These are phyloP conservation scores for Rhizopogon vesiculosus DNA, from an alignment of 768 basidiomycete species.

Conservation along the genomic window DNA sequence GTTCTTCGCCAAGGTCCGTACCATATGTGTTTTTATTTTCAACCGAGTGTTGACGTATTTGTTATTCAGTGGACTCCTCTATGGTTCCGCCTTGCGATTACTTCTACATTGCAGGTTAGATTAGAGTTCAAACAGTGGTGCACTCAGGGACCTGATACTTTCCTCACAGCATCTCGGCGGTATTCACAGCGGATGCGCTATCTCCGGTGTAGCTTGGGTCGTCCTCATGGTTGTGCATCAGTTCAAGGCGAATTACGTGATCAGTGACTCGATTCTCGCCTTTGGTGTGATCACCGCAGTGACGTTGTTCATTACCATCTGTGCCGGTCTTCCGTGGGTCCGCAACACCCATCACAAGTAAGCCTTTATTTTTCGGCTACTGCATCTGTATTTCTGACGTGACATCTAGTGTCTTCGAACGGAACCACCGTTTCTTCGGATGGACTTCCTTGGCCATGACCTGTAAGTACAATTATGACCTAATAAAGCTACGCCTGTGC, in stretches of 20 bases:
- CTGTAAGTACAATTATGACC: constrained; percentile 24
- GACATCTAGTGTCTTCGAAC: constrained; percentile 61
- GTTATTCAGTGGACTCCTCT: constrained; percentile 62
- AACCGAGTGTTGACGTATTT: background rate
- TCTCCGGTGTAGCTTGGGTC: constrained; percentile 69
- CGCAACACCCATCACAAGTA: constrained; percentile 80
- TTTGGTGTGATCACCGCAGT: constrained; percentile 59
- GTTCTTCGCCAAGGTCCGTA: constrained; percentile 60
- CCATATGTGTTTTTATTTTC: background rate
- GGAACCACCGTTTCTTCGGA: constrained; percentile 75
- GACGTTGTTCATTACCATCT: constrained; percentile 51
- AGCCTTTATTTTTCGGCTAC: constrained; percentile 14
- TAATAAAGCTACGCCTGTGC: background rate
- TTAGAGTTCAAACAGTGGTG: background rate
- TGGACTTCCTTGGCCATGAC: constrained; percentile 59
- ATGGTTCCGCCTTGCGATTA: constrained; percentile 67
- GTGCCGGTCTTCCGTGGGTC: constrained; percentile 75
- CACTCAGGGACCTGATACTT: constrained; percentile 5
- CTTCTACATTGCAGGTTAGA: constrained; percentile 62
- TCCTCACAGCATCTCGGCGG: constrained; percentile 64
- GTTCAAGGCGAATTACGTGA: constrained; percentile 43
- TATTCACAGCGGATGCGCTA: constrained; percentile 72
- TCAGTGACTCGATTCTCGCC: constrained; percentile 52
- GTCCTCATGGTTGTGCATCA: constrained; percentile 57
- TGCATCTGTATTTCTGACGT: background rate